These are phyloP conservation scores for Magnaporthiopsis incrustans DNA, from an alignment of 2,329 filamentous ascomycete species.

Conservation along the genomic window DNA sequence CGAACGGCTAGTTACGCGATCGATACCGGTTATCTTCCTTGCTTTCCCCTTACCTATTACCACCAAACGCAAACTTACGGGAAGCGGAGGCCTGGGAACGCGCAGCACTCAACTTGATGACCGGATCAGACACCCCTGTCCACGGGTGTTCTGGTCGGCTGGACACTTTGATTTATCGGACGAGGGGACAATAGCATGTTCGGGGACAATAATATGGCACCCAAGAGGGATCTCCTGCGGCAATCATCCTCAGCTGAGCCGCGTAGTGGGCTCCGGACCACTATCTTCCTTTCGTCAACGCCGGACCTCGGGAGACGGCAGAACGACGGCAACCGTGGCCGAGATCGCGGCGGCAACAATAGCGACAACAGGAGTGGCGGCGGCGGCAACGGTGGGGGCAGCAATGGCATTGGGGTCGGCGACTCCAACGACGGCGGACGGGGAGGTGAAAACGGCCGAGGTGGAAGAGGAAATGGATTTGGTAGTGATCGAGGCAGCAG, in stretches of 20 bases:
- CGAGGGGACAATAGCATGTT: not conserved
- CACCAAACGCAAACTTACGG: not conserved
- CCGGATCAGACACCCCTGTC: not conserved
- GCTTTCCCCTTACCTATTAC: not conserved
- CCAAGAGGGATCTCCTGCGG: not conserved
- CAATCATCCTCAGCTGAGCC: not conserved
- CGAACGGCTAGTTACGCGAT: not conserved
- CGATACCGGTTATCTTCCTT: not conserved
- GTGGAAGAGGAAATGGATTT: slow-evolving; percentile 8
- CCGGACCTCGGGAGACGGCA: not conserved
- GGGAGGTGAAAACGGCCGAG: not conserved
- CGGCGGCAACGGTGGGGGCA: not conserved
- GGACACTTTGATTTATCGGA: not conserved
- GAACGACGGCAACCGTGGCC: not conserved
- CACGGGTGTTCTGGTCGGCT: not conserved
- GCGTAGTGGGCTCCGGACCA: not conserved
- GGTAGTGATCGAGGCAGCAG: slow-evolving; percentile 7
- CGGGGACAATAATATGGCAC: not conserved
- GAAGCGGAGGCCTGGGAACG: not conserved
- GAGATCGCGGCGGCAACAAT: not conserved
- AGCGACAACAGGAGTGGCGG: not conserved
- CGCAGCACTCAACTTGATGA: not conserved
- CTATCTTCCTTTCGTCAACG: not conserved
- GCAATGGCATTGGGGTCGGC: slow-evolving; percentile 5
- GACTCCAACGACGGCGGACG: slow-evolving; percentile 6